Base-by-base conservation (phyloP, 306 rosid species). In the Arachis stenosperma region DNA sequence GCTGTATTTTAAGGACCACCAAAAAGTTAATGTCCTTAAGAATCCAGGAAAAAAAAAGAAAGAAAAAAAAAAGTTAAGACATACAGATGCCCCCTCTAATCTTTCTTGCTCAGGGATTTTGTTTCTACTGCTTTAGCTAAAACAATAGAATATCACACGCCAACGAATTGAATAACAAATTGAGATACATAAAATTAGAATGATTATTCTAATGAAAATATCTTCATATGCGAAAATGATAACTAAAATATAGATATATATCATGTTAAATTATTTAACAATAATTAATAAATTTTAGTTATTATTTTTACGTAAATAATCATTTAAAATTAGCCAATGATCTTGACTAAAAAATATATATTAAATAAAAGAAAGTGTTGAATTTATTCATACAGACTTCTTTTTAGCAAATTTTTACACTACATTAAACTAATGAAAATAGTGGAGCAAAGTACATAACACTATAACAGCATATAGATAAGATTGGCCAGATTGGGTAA, bases 1-100 rank as follows among this genome's bases (percentile, higher is more conserved):
- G 69, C 52, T 17, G 50, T 63, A 52, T 63, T 74, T 74, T 52
- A 62, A 74, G 78, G 78, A 74, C 78, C 71, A 74, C 78, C 17
- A 22, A 39, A 74, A 74, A 62, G 70, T 74, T 74, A 40, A 27
- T 60, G 9, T 7, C 17, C 53, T 17, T 43, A 50, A 73, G 61
- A 73, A 73, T 46, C 42, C 12, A 39, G 51, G 37, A 50, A 40
- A 73, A 73, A 61, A 68, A 33, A 33, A 33, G 3, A 33, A 22
- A 22, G 27, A 22, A 1, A 22, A 22, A 22, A 1, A 22, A 22
- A 22, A 22, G 27, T 22, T 22, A 22, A 22, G 3, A 33, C 4
- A 33, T 73, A 48, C 51, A 73, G 78, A 62, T 73, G 78, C 78
- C 77, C 17, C 7, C 78, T 50, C 69, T 33, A 33, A 33, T 33